Conservation (phyloP, 495 filamentous ascomycete species). For the Penicillium egyptiacum region DNA sequence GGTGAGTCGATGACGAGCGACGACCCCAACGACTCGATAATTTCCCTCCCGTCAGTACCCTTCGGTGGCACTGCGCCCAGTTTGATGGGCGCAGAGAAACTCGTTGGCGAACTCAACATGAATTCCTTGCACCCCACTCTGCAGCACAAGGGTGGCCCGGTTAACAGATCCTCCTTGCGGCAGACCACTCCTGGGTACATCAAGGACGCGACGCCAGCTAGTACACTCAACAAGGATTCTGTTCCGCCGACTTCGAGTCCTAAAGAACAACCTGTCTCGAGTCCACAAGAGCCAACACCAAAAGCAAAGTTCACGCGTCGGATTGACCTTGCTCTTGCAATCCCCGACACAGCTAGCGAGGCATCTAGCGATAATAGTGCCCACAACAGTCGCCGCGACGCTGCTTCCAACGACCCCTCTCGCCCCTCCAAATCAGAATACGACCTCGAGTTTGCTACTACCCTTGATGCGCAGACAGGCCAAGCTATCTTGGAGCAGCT, state of each 20-base stretch:
- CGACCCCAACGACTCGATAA: constrained; percentile 39
- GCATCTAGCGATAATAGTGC: constrained; percentile 32
- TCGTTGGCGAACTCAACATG: constrained; percentile 69
- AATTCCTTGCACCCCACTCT: constrained; percentile 49
- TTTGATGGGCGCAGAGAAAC: constrained; percentile 64
- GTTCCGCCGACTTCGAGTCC: constrained; percentile 16
- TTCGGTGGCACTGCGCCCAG: constrained; percentile 53
- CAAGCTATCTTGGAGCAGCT: constrained; percentile 33
- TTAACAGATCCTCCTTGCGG: constrained; percentile 36
- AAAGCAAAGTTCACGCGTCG: constrained; percentile 39
- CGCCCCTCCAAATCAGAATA: constrained; percentile 11
- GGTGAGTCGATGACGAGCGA: constrained; percentile 50
- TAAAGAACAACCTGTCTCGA: constrained; percentile 1
- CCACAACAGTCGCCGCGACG: constrained; percentile 13
- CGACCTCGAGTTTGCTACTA: constrained; percentile 41
- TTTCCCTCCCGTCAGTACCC: constrained; percentile 44
- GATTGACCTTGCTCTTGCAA: constrained; percentile 38
- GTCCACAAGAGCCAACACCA: constrained; percentile 27
- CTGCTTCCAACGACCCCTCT: background rate
- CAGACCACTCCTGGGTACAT: constrained; percentile 35
- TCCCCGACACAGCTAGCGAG: constrained; percentile 49
- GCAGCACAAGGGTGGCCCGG: constrained; percentile 30
- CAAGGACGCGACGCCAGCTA: constrained; percentile 22
- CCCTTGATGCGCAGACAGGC: constrained; percentile 46
- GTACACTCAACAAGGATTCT: constrained; percentile 4